Base-by-base conservation (phyloP, 1,139 yeast genomes). In the Candida pseudocylindracea region DNA sequence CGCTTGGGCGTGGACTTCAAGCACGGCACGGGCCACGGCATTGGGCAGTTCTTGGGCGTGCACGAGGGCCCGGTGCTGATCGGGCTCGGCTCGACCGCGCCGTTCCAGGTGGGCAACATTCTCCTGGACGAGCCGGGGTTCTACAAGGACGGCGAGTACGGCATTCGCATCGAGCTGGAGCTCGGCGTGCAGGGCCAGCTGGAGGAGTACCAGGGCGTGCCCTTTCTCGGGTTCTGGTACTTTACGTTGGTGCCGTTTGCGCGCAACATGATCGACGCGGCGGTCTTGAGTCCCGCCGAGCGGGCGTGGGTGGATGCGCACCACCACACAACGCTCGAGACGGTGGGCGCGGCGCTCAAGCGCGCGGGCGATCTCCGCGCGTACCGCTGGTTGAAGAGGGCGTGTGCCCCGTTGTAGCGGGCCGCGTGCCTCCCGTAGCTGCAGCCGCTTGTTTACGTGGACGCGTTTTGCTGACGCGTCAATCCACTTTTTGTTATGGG, bases 21-120 rank as follows among this genome's bases (percentile, higher is more conserved):
- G 35, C 74, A 67, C 44, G 74, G 74, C 7, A 60, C 72, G 1
- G 73, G 74, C 1, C 74, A 67, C 43, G 74, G 74, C 1, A 63
- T 67, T 4, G 73, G 71, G 8, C 55, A 66, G 31, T 67, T 60
- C 46, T 67, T 71, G 5, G 54, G 58, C 41, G 73, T 67, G 7
- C 74, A 67, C 41, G 70, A 68, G 36, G 61, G 64, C 0, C 74
- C 74, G 0, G 51, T 67, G 35, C 64, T 58, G 30, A 54, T 67
- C 33, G 20, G 20, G 20, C 20, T 15, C 6, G 20, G 20, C 6
- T 57, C 51, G 54, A 48, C 60, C 2, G 45, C 59, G 2, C 44
- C 51, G 27, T 60, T 55, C 38, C 54, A 57, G 34, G 53, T 55
- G 8, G 72, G 72, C 1, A 67, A 60, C 12, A 57, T 67, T 30